Evolutionary conservation across 352 stramenopile genomes (phyloP).

Genomic region (Phytophthora foliorum): DNA sequence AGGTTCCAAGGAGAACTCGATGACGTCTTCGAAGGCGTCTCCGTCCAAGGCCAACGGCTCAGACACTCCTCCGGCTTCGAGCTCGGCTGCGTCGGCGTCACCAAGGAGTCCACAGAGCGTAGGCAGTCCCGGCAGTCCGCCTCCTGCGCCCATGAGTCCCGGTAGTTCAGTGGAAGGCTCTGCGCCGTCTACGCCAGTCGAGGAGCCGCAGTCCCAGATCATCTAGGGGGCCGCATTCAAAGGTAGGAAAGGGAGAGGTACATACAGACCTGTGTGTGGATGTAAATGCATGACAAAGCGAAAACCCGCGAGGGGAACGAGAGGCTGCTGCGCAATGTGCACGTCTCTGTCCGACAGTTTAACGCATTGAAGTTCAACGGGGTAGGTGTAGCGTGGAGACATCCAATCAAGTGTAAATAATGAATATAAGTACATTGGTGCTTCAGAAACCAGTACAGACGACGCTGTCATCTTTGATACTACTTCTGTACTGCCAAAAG

Average conservation of each 20-base stretch:
- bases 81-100: constrained; percentile 47
- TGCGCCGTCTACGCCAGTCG: constrained; percentile 30
- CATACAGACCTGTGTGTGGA: constrained; percentile 33
- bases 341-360: constrained; percentile 3
- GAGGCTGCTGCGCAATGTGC: background rate
- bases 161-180: constrained; percentile 22
- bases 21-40: constrained; percentile 45
- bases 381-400: background rate
- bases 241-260: constrained; percentile 29
- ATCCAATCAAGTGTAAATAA: background rate
- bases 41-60: constrained; percentile 45
- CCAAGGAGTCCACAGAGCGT: constrained; percentile 50
- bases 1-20: constrained; percentile 50
- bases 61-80: constrained; percentile 46
- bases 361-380: constrained; percentile 27
- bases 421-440: background rate
- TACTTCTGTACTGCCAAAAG: constrained; percentile 12
- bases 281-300: constrained; percentile 42
- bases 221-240: constrained; percentile 43
- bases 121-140: constrained; percentile 44
- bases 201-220: constrained; percentile 43
- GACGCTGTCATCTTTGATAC: too few relatives aligned
- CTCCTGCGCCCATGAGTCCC: constrained; percentile 41
- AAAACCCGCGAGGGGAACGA: constrained; percentile 3
- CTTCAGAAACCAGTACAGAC: too few relatives aligned